These are phyloP conservation scores for Vitellaria paradoxa DNA, from an alignment of 179 eudicot species.

Conservation along the genomic window DNA sequence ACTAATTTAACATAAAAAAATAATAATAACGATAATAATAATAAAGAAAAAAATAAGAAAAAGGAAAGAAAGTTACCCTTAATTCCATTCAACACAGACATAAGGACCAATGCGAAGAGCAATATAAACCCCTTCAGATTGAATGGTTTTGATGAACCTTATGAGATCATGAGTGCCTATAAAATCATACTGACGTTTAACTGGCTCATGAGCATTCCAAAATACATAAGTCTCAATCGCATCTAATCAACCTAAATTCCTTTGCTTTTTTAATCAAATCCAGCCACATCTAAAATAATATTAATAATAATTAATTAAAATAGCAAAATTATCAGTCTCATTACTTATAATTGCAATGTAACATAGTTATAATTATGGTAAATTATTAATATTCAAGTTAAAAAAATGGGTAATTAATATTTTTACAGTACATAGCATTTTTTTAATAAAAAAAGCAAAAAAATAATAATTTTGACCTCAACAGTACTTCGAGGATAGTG, in stretches of 20 bases:
- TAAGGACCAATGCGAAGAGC: constrained; percentile 57
- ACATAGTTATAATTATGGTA: too few relatives aligned
- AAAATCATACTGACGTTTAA: constrained; percentile 39
- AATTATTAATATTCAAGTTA: too few relatives aligned
- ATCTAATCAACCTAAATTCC: constrained; percentile 47
- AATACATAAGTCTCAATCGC: constrained; percentile 49
- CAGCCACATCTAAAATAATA: constrained; percentile 51
- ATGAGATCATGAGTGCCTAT: constrained; percentile 39
- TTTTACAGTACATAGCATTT: too few relatives aligned
- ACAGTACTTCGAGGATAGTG: constrained; percentile 54
- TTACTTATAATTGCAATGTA: too few relatives aligned
- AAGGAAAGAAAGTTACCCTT: constrained; percentile 30
- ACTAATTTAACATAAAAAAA: background rate
- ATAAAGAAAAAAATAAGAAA: background rate
- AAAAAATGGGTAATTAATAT: too few relatives aligned
- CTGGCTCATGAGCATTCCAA: constrained; percentile 59
- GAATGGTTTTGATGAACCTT: constrained; percentile 43
- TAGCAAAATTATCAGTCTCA: too few relatives aligned
- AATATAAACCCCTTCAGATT: constrained; percentile 36
- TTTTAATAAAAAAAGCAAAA: background rate
- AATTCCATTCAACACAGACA: constrained; percentile 62
- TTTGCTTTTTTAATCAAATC: constrained; percentile 47
- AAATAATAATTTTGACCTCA: constrained; percentile 28
- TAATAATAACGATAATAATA: too few relatives aligned
- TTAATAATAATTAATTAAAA: background rate